Evolutionary conservation across 345 rosid species (phyloP).

Genomic region (sweet orange (Citrus sinensis)): DVS_A1.0 CM039169.1:2735001-2735500

Average conservation of each 20-base stretch:
- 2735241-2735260: not conserved
- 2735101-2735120: constrained; percentile 74
- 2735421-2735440: constrained; percentile 8
- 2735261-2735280: not conserved
- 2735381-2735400: constrained; percentile 1
- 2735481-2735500: not conserved
- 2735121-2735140: constrained; percentile 67
- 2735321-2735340: not conserved
- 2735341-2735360: not conserved
- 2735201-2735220: constrained; percentile 14
- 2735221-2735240: not conserved
- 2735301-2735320: not conserved
- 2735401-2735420: constrained; percentile 11
- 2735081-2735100: constrained; percentile 83
- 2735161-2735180: constrained; percentile 22
- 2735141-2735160: constrained; percentile 52
- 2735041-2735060: constrained; percentile 69
- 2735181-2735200: not conserved
- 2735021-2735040: constrained; percentile 86
- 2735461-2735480: not conserved
- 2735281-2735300: no score
- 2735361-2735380: not conserved
- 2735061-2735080: constrained; percentile 71
- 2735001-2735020: constrained; percentile 89
- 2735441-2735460: not conserved